Evolutionary conservation across 257 asterid species (phyloP).

Genomic region (Cinchona pubescens): DNA sequence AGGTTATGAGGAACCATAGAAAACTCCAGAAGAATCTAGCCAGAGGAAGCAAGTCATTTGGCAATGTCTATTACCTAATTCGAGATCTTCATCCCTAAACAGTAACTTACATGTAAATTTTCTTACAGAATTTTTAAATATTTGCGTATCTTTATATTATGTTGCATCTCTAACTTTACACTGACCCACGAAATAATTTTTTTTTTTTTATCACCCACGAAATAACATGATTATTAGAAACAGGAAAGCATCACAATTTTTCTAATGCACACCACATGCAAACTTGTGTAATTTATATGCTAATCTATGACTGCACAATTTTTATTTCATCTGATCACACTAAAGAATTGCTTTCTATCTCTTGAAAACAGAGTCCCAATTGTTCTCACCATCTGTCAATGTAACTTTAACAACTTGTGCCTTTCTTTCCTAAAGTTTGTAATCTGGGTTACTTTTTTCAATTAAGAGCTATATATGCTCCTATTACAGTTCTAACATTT

Average conservation of each 20-base stretch:
- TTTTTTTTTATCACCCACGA: too few species aligned
- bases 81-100: background rate
- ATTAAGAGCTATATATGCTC: too few species aligned
- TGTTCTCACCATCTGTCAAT: background rate
- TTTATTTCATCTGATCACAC: background rate
- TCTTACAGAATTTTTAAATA: background rate
- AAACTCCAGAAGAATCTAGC: background rate
- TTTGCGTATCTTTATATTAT: background rate
- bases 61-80: background rate
- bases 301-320: background rate
- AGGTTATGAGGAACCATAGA: background rate
- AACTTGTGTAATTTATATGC: too few species aligned
- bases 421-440: background rate
- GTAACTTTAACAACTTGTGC: background rate
- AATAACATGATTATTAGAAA: too few species aligned
- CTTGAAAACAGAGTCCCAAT: background rate
- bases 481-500: too few species aligned
- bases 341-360: background rate
- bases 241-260: too few species aligned
- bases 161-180: background rate
- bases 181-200: background rate
- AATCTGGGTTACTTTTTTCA: too few species aligned
- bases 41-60: background rate
- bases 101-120: background rate
- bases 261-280: too few species aligned